Conservation (phyloP, 2,329 filamentous ascomycete species). For the Aspergillus oerlinghausenensis region DNA sequence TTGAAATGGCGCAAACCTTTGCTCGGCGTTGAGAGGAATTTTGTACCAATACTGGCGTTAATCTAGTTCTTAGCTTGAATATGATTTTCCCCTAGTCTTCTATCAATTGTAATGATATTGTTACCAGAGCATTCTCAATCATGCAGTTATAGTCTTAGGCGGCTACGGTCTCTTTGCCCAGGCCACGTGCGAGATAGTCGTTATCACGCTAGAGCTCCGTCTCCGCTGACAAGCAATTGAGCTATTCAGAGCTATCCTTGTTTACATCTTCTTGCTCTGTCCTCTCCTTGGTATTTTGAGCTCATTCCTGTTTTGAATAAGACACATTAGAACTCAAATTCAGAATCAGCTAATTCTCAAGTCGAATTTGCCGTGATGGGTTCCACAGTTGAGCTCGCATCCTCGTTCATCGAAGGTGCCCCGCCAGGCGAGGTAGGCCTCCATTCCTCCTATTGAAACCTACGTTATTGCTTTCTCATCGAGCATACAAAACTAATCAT, state of each 20-base stretch:
- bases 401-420: conserved; percentile 87
- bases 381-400: conserved; percentile 57
- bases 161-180: not conserved
- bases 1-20: not conserved
- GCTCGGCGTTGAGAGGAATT: not conserved
- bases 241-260: conserved; percentile 4
- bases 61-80: not conserved
- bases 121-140: not conserved
- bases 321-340: not conserved
- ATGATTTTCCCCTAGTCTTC: not conserved
- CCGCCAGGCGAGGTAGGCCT: conserved; percentile 84
- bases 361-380: conserved; percentile 29
- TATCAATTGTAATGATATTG: not conserved
- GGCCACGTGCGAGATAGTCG: conserved; percentile 16
- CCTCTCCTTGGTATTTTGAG: not conserved
- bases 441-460: conserved; percentile 6
- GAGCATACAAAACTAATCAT: conserved; percentile 10
- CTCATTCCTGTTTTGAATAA: not conserved
- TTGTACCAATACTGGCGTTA: not conserved
- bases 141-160: not conserved
- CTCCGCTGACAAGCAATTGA: conserved; percentile 13
- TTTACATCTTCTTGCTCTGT: not conserved
- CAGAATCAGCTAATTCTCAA: not conserved
- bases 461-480: not conserved
- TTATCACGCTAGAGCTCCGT: conserved; percentile 19